Base-by-base conservation (phyloP, 2,329 filamentous ascomycete species). In the Claviceps fusiformis region DNA sequence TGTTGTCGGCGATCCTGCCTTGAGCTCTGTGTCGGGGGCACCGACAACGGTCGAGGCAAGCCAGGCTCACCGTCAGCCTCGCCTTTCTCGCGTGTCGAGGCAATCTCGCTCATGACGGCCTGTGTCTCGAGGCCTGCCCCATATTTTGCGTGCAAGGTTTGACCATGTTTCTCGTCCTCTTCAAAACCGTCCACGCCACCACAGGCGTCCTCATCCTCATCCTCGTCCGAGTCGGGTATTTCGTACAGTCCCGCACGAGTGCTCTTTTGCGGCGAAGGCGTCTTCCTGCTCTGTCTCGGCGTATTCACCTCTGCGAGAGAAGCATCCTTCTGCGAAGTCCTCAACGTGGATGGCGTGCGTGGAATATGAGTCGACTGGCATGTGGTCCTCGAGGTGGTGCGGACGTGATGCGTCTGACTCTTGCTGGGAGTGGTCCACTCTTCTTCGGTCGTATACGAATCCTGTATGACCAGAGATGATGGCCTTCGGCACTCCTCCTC, bases 161-260 rank as follows among this genome's bases (percentile, higher is more conserved):
- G n/a, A 1, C 15, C n/a, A 24, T 2, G 1, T 0, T 45, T 9
- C n/a, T 52, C 37, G n/a, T 43, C 50, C 7, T 31, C 50, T 10
- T 51, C 50, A 2, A 15, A 15, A 13, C 29, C 4, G 24, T 29
- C 11, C 24, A 17, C 17, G 3, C 7, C 27, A 3, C 15, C 27
- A 17, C 31, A 15, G 13, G 8, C 57, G 6, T n/a, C n/a, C n/a
- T n/a, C n/a, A n/a, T 61, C 50, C 13, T 41, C 62, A 52, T 63
- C 64, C 17, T 64, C 62, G 2, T 64, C 76, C 1, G 76, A 77
- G 56, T 79, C 76, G 0, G 76, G 73, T 35, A 79, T 77, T 55
- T 77, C 74, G 24, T 52, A 56, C 3, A 54, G 13, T 0, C 37
- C 54, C 27, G 39, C 51, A 11, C 15, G 33, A 3, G 49, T 27